Evolutionary conservation across 306 rosid species (phyloP), one percentile per base, ranked within the genome.

Genomic region (Pachyrhizus erosus): DNA sequence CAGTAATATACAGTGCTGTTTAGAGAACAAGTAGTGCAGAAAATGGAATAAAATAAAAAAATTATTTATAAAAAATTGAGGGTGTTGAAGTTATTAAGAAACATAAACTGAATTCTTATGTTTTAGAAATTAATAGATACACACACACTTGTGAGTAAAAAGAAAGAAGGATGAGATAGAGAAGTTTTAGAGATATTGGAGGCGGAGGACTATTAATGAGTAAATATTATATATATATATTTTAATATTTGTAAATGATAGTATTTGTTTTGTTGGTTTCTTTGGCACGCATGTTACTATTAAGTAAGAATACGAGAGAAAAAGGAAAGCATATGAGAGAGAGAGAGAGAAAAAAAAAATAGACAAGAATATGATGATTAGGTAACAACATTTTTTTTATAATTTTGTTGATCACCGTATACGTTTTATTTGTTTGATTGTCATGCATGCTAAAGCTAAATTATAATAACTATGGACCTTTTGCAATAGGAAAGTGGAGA

Each of bases 291-390:
- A 8, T 37, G 42, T 37, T 37, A 37, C 10, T 37, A 37, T 37
- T 6, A 37, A n/a, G n/a, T n/a, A n/a, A n/a, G n/a, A n/a, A n/a
- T n/a, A n/a, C n/a, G n/a, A 31, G 34, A 31, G 34, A 31, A 31
- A 34, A 34, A 34, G 5, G 14, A 9, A 42, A 42, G 14, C 9
- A 42, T 9, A 14, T 72, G 7, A 49, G 68, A 27, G 37, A 2
- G n/a, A n/a, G n/a, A 21, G 9, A 2, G 31, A 23, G 10, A 0
- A 40, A 9, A 40, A 13, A 62, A 5, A 2, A 21, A 9, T 57
- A n/a, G n/a, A n/a, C n/a, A n/a, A n/a, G n/a, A 68, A 34, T 37
- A 66, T 37, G 48, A 66, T 37, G 48, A 66, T 66, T 66, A 9
- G 3, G 17, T 66, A 64, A 9, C 71, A 17, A 7, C 69, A 62